Evolutionary conservation across 2,329 filamentous ascomycete genomes (phyloP), one percentile per base, ranked within the genome.

Genomic region (Thermoascus crustaceus): DNA sequence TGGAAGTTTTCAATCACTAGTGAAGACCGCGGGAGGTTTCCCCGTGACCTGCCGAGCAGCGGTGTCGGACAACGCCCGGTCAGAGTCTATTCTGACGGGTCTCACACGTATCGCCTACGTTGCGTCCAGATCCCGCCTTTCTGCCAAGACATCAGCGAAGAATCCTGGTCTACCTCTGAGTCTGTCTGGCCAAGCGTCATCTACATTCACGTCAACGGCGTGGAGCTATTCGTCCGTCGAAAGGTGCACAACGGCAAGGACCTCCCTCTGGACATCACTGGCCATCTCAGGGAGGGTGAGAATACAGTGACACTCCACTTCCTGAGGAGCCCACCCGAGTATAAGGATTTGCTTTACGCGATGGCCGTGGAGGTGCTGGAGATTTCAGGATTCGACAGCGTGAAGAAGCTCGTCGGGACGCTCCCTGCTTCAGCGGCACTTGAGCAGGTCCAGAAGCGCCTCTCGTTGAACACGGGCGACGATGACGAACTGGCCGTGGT

Each of bases 241-340:
- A 85, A 84, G 48, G 57, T 75, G 1, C 80, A 91, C 42, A 74
- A 88, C 50, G 80, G 79, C 7, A 84, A 80, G 46, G 84, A 93
- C 47, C 58, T 86, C 6, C 80, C 88, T 0, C 66, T 84, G 4
- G 85, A 94, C 46, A 64, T 94, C 16, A 87, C 85, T 2, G 42
- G 55, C 1, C 56, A 74, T 13, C 45, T 93, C 4, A 54, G 50
- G 6, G 46, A 60, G 10, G 85, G 84, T 0, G 51, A 55, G 4
- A 94, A 94, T 49, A 55, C 49, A 0, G 52, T 94, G 2, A 62
- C 68, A 4, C 54, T 88, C 5, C 57, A 64, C 30, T 46, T 68
- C 18, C 47, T 75, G 49, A 42, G 63, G 64, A 34, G 51, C 47
- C 35, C 50, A 26, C 40, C 56, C 19, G 60, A 69, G 44, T 44